Percentiles rank a stretch among this genome's conserved stretches.
Conservation (phyloP, 73 alveolate genomes). For the Paramecium biaurelia region DNA sequence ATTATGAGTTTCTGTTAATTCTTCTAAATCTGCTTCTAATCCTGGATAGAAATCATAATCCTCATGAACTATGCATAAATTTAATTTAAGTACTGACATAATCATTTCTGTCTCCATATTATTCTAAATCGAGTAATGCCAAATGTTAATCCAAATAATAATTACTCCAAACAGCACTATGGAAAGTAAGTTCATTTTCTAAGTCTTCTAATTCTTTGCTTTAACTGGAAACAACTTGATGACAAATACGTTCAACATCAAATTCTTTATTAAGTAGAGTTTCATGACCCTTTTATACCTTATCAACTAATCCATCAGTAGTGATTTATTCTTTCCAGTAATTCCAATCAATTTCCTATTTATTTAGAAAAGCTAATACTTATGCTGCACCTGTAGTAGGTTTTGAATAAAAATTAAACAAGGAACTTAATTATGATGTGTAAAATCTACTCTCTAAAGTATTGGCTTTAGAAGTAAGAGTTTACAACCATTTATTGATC, state of each 20-base stretch:
- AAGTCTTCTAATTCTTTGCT: slow-evolving; percentile 62
- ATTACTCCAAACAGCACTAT: slow-evolving; percentile 64
- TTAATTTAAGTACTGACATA: neutral
- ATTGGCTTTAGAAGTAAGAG: slow-evolving; percentile 57
- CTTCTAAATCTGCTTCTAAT: slow-evolving; percentile 60
- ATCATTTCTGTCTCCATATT: slow-evolving; percentile 53
- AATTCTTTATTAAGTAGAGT: slow-evolving; percentile 51
- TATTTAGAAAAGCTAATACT: neutral
- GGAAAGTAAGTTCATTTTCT: slow-evolving; percentile 62
- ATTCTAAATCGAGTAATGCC: slow-evolving; percentile 49
- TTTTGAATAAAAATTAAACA: slow-evolving; percentile 55
- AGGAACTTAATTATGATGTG: slow-evolving; percentile 57
- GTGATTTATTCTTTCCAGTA: slow-evolving; percentile 57
- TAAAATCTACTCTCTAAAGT: slow-evolving; percentile 53
- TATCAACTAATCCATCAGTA: slow-evolving; percentile 61
- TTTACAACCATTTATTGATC: slow-evolving; percentile 57
- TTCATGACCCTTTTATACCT: slow-evolving; percentile 56
- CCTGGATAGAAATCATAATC: slow-evolving; percentile 63
- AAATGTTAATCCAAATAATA: slow-evolving; percentile 54
- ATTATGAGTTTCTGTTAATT: slow-evolving; percentile 62
- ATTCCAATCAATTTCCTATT: slow-evolving; percentile 50
- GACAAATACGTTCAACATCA: slow-evolving; percentile 59
- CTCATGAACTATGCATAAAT: slow-evolving; percentile 52
- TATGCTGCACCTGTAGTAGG: slow-evolving; percentile 20
- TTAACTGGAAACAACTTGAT: slow-evolving; percentile 56